Conservation (phyloP, 371 early-diverging fungal species). For the Apophysomyces elegans region DNA sequence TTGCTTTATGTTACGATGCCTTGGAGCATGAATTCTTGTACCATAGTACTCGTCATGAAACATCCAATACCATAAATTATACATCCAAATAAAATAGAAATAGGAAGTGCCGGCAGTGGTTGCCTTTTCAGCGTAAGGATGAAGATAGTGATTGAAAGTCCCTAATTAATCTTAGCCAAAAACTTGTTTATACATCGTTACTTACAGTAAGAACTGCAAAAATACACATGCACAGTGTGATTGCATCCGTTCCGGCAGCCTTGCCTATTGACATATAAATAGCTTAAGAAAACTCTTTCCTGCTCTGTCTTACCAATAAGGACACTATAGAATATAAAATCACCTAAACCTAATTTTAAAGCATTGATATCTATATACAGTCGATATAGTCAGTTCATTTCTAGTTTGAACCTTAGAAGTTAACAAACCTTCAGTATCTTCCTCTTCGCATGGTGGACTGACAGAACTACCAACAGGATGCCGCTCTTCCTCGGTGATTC, state of each 20-base stretch:
- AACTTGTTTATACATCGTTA: not conserved
- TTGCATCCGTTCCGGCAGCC: conserved; percentile 20
- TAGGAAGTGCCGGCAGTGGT: conserved; percentile 23
- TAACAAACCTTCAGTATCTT: not conserved
- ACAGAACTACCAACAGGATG: not conserved
- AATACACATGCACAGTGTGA: conserved; percentile 27
- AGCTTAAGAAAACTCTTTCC: not conserved
- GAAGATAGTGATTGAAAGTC: conserved; percentile 24
- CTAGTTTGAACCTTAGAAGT: not conserved
- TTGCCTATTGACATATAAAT: conserved; percentile 10
- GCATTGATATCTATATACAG: conserved; percentile 19
- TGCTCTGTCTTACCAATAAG: conserved; percentile 22
- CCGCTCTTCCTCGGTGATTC: not conserved
- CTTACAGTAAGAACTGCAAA: conserved; percentile 26
- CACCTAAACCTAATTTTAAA: conserved; percentile 29
- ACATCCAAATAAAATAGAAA: conserved; percentile 29
- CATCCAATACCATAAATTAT: conserved; percentile 23
- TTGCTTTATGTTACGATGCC: not conserved
- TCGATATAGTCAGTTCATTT: not conserved
- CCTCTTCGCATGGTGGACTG: not conserved
- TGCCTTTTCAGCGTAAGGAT: conserved; percentile 23
- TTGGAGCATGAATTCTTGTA: not conserved
- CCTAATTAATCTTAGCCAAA: conserved; percentile 10
- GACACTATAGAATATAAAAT: conserved; percentile 32
- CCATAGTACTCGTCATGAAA: conserved; percentile 26